Conservation (phyloP, 2,329 filamentous ascomycete species). For the Taxawa tesnikishii region DNA sequence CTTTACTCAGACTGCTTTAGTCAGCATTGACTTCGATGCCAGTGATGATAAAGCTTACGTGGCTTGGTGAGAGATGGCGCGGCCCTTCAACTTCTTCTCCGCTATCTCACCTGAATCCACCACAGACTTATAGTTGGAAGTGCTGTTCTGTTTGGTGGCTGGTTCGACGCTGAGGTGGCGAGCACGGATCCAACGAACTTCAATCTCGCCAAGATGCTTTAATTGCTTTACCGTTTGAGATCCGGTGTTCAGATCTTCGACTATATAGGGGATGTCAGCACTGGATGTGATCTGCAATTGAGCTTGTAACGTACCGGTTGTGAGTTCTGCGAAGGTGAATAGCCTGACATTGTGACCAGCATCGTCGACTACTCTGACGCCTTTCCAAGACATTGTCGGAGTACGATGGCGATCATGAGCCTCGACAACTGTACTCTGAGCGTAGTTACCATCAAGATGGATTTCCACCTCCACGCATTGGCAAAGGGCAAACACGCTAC, state of each 20-base stretch:
- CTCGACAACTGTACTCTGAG: not conserved
- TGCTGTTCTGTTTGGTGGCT: too few relatives aligned
- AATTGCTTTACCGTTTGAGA: not conserved
- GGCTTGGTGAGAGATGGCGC: constrained; percentile 9
- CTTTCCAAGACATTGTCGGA: too few relatives aligned
- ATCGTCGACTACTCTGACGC: too few relatives aligned
- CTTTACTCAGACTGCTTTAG: not conserved
- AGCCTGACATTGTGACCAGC: too few relatives aligned
- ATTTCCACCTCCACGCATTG: not conserved
- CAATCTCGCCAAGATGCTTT: constrained; percentile 1
- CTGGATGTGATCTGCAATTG: too few relatives aligned
- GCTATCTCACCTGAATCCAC: too few relatives aligned
- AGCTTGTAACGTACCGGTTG: too few relatives aligned
- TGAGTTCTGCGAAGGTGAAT: too few relatives aligned
- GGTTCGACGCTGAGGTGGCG: not conserved
- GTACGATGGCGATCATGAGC: not conserved
- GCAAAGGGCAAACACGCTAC: not conserved
- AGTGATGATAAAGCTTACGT: constrained; percentile 1
- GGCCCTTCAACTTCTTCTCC: constrained; percentile 13
- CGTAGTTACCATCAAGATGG: not conserved
- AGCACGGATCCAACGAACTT: not conserved
- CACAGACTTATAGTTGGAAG: too few relatives aligned
- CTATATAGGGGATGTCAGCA: not conserved
- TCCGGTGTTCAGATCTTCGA: not conserved
- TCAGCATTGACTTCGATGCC: not conserved